Base-by-base conservation (phyloP, 768 basidiomycete species). In the Panellus pusillus region DNA sequence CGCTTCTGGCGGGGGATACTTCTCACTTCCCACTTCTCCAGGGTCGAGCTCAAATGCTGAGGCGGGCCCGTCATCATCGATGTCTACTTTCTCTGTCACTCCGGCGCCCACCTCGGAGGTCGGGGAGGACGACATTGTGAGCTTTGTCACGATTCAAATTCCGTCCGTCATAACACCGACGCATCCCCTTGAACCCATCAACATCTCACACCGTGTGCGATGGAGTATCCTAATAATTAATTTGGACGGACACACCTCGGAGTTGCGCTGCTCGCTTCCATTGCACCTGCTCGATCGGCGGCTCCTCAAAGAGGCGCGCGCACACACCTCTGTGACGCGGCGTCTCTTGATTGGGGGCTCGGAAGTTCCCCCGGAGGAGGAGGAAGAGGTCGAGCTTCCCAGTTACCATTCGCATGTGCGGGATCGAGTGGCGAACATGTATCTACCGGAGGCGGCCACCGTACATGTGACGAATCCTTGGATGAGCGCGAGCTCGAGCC, bases 261-360 rank as follows among this genome's bases (percentile, higher is more conserved):
- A 98, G 68, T 77, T 98, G n/a, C 85, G 94, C 14, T 98, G 96
- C 69, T 93, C 93, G 1, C 78, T 98, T 6, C 96, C 96, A 0
- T 70, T 98, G 31, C 83, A 91, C 64, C 78, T 98, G 44, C 85
- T 98, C 19, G 87, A 94, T 60, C 66, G 79, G 54, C 75, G 81
- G 12, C 72, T 96, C 1, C 75, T 90, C 14, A 77, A 85, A 13
- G 94, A 97, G 66, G 88, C 92, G 1, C 78, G 86, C 32, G 75
- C 79, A 1, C 79, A 84, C 20, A 88, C 92, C 4, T 76, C 84
- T n/a, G 76, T 77, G 5, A 92, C 93, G 0, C 82, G 94, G 17
- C 82, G 88, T 8, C 73, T 93, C 7, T 77, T 94, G 24, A 66
- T 84, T 1, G 77, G 71, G 1, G 71, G 69, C 2, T 48, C 74